Conservation (phyloP, 768 basidiomycete species). For the Pholiota molesta region DNA sequence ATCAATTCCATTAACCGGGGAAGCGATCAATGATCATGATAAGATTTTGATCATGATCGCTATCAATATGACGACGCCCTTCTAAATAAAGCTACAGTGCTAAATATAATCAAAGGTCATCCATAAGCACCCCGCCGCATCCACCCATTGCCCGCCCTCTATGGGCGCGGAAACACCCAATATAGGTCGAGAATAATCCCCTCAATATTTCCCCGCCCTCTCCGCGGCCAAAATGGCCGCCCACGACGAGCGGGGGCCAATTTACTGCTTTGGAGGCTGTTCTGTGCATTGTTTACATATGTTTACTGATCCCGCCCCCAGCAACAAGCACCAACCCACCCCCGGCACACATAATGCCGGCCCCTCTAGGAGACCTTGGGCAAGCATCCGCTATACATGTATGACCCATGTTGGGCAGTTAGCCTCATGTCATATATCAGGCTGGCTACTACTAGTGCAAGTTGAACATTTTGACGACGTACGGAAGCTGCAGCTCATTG, state of each 20-base stretch:
- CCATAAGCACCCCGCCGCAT: background rate
- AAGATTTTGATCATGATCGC: background rate
- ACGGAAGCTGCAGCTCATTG: no score
- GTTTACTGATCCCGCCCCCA: background rate
- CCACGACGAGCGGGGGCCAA: background rate
- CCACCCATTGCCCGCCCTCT: background rate
- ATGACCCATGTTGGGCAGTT: background rate
- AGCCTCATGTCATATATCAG: no score
- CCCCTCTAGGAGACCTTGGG: background rate
- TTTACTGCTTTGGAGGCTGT: background rate
- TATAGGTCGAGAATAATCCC: background rate
- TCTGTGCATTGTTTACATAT: background rate
- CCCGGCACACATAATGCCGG: background rate
- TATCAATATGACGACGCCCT: no score
- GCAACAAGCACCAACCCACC: background rate
- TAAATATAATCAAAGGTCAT: background rate
- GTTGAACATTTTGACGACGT: no score
- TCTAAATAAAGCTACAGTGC: background rate
- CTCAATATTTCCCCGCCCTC: background rate
- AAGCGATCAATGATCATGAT: background rate
- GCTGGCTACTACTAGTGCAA: background rate
- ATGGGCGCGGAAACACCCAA: background rate
- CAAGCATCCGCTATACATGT: background rate
- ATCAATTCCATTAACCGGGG: background rate
- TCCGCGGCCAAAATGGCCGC: background rate